Evolutionary conservation across 352 stramenopile species (phyloP).

Genomic region (Chloridella minuta): DNA sequence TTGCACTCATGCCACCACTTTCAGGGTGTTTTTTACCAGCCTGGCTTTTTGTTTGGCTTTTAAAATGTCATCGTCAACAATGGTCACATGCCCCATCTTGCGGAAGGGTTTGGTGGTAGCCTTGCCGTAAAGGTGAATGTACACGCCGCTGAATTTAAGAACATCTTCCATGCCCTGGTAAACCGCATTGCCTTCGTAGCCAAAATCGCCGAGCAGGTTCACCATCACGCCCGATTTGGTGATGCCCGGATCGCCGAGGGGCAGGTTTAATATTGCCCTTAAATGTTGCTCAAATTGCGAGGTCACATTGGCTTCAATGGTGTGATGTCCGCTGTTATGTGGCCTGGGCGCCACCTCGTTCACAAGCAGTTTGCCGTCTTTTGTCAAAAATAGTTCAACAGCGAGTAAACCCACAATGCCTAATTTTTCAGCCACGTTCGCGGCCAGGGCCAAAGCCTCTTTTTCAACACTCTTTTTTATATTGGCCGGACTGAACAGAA

Average conservation of each 20-base stretch:
- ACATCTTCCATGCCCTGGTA: neutral
- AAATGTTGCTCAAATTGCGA: constrained; percentile 45
- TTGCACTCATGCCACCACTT: too few relatives aligned
- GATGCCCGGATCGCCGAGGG: constrained; percentile 24
- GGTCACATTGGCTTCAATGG: constrained; percentile 42
- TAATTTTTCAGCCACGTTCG: constrained; percentile 29
- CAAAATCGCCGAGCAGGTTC: constrained; percentile 11
- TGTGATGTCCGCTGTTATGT: constrained; percentile 49
- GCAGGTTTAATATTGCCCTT: constrained; percentile 30
- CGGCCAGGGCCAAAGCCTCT: constrained; percentile 28
- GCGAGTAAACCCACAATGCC: constrained; percentile 38
- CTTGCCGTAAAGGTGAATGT: constrained; percentile 15
- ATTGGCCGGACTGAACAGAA: constrained; percentile 32
- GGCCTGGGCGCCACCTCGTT: constrained; percentile 42
- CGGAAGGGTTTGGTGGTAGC: neutral
- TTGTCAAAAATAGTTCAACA: constrained; percentile 43
- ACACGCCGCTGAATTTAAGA: neutral
- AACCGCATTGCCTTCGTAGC: neutral
- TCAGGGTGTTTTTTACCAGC: neutral
- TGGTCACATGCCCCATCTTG: constrained; percentile 16
- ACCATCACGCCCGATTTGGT: neutral
- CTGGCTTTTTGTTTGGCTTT: neutral
- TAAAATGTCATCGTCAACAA: constrained; percentile 12
- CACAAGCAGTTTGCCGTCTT: constrained; percentile 27
- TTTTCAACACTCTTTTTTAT: constrained; percentile 24